Percentiles rank a stretch among this genome's conserved stretches.
phyloP scores from a whole-genome alignment of 2,329 filamentous ascomycete species.

The Cercospora zeae-maydis region DNA sequence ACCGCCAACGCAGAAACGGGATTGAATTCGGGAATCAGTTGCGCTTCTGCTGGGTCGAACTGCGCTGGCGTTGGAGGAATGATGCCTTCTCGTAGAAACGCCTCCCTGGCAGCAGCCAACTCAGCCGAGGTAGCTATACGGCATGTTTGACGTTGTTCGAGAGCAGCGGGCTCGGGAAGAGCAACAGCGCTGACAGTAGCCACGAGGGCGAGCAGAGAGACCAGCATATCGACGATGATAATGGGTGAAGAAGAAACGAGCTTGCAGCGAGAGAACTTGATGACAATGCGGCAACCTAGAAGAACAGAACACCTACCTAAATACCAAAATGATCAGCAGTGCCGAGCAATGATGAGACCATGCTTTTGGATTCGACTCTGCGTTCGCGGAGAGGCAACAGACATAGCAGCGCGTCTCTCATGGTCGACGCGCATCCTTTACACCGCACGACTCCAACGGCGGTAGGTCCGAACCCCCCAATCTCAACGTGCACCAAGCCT shows the following conservation, averaged over 20 bases:
- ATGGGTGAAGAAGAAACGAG: neutral
- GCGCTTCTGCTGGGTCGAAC: constrained; percentile 2
- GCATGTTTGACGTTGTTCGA: constrained; percentile 17
- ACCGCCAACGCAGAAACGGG: constrained; percentile 20
- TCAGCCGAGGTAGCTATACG: constrained; percentile 14
- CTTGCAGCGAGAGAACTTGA: neutral
- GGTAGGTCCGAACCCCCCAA: neutral
- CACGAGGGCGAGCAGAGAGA: constrained; percentile 17
- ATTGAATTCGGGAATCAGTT: constrained; percentile 23
- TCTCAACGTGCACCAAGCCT: neutral
- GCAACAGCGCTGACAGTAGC: constrained; percentile 16
- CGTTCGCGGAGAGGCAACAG: neutral
- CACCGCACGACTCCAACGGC: neutral
- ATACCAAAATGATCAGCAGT: neutral
- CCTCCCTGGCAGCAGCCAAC: constrained; percentile 14
- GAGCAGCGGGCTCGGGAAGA: neutral
- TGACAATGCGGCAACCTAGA: neutral
- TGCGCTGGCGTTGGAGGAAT: constrained; percentile 18
- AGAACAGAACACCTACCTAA: neutral
- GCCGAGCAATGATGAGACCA: neutral
- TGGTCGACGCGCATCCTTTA: neutral
- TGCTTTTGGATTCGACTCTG: neutral
- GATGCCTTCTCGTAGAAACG: constrained; percentile 21
- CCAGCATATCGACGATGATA: constrained; percentile 13
- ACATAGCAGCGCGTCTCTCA: neutral